Conservation (phyloP, 2,329 filamentous ascomycete genomes). For the Nigrograna mackinnonii region DNA sequence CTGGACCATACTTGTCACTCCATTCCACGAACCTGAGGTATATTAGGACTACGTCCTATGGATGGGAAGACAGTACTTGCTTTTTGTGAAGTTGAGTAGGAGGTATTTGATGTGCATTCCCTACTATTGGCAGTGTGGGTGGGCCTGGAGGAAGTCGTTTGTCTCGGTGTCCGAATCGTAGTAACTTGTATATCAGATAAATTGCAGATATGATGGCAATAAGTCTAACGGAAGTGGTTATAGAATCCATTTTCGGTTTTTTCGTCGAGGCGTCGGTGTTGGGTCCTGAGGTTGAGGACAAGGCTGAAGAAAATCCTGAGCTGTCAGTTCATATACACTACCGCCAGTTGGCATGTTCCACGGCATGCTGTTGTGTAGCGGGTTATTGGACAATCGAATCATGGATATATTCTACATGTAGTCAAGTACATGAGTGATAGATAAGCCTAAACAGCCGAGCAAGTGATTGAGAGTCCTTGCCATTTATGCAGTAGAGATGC, state of each 20-base stretch:
- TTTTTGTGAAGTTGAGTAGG: background rate
- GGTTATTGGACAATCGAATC: no score
- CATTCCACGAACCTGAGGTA: constrained; percentile 18
- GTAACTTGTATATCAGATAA: constrained; percentile 1
- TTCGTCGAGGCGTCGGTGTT: background rate
- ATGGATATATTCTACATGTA: no score
- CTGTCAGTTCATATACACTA: background rate
- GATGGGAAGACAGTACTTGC: background rate
- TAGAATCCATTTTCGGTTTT: background rate
- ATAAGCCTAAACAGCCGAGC: no score
- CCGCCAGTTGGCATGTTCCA: background rate
- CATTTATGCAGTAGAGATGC: no score
- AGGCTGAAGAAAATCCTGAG: background rate
- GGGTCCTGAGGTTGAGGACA: background rate
- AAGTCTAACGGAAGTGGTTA: background rate
- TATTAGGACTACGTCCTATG: background rate
- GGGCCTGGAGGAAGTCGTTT: constrained; percentile 8
- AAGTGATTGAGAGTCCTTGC: no score
- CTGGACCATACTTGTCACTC: constrained; percentile 17
- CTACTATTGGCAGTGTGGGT: constrained; percentile 9
- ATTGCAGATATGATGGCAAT: background rate
- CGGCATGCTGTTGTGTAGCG: no score
- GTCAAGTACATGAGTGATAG: no score
- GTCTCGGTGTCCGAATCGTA: constrained; percentile 7
- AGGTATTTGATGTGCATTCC: constrained; percentile 9